Evolutionary conservation across 163 green algal genomes (phyloP).

Genomic region (Chlamydomonas reinhardtii): DNA sequence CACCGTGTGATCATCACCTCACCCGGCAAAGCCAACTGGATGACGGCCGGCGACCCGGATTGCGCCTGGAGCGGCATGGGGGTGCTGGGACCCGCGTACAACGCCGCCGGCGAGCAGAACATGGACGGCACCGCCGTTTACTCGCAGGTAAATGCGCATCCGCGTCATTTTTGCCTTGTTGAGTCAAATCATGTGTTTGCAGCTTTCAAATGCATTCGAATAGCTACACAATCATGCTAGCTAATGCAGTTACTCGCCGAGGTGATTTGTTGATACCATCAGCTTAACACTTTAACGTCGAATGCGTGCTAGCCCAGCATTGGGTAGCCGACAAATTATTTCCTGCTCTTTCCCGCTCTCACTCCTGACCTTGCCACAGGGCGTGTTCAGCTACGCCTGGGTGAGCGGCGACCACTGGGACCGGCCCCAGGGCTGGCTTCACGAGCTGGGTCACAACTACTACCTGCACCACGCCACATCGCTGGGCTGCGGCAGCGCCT

Average conservation of each 20-base stretch:
- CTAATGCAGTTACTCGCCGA: too few species aligned
- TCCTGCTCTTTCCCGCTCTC: background rate
- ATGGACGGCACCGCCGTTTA: constrained; percentile 21
- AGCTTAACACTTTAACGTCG: too few species aligned
- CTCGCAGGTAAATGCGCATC: constrained; percentile 39
- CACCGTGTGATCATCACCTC: constrained; percentile 40
- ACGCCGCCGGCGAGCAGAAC: background rate
- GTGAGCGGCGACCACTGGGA: constrained; percentile 58
- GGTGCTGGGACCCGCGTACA: constrained; percentile 3
- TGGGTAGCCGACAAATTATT: too few species aligned
- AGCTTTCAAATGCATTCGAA: too few species aligned
- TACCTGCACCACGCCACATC: constrained; percentile 55
- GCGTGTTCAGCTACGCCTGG: constrained; percentile 60
- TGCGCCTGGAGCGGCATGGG: constrained; percentile 36
- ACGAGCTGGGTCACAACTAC: constrained; percentile 74
- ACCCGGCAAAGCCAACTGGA: constrained; percentile 20
- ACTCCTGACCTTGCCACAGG: background rate
- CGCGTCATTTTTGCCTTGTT: too few species aligned
- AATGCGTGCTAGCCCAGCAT: too few species aligned
- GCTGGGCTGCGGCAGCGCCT: background rate
- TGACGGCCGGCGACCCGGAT: background rate
- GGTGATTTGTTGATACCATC: too few species aligned
- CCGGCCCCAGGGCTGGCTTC: constrained; percentile 51
- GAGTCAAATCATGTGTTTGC: too few species aligned
- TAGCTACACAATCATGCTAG: too few species aligned